Evolutionary conservation across 2,329 filamentous ascomycete genomes (phyloP), one percentile per base, ranked within the genome.

Genomic region (Sclerotinia sclerotiorum): DNA sequence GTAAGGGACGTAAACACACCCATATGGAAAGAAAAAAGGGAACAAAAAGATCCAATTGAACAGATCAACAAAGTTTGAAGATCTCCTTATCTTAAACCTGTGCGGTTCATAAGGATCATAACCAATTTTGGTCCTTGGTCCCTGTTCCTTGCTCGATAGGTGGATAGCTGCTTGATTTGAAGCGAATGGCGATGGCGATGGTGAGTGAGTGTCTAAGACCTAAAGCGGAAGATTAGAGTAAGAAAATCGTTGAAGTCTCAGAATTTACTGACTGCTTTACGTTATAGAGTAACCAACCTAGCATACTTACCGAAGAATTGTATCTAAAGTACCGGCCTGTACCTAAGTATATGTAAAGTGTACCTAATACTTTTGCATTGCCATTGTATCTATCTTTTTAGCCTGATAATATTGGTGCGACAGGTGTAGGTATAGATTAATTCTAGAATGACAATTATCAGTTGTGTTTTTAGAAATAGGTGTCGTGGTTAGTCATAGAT

Each of bases 11-110:
- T 29, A 11, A 32, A 55, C 19, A 49, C 27, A 35, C 35, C 17
- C 27, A n/a, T 48, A 19, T 11, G 11, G 4, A 13, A 29, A 6
- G 21, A 24, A 46, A 60, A 61, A n/a, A 61, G 24, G 48, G 57
- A 46, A 61, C 44, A 21, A 48, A 44, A 61, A 48, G 58, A 61
- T 61, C 32, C 48, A 61, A 49, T 49, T 61, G 58, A 42, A 24
- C 8, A 7, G 44, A 51, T 62, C 44, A 39, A 35, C 19, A 19
- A 7, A 39, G 21, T 11, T 35, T 35, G 58, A 27, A 39, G 44
- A 49, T 62, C 29, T 49, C 19, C 39, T 58, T 58, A 58, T 58
- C 56, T 62, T 19, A 24, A 32, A n/a, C 4, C 11, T 24, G 44
- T 62, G 15, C 58, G 5, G 58, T 49, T 62, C 29, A n/a, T 55